Base-by-base conservation (phyloP, 2,329 filamentous ascomycete species). In the Fusarium continuum region DNA sequence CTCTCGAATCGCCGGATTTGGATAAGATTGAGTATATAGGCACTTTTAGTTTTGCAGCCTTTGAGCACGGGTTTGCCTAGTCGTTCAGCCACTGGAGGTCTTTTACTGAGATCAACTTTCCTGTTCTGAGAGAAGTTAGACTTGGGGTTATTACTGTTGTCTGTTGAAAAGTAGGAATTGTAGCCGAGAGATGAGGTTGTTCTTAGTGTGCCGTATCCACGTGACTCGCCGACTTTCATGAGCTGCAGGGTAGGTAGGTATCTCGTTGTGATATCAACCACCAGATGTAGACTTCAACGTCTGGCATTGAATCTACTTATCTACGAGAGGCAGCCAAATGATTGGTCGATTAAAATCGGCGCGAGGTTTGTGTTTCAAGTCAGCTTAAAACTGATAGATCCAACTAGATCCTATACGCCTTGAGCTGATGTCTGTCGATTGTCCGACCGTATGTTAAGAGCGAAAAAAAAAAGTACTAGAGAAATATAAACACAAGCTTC, bases 1-100 rank as follows among this genome's bases (percentile, higher is more conserved):
- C 25, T 31, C 20, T 23, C 35, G 45, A 19, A 20, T 55, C 57
- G 58, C 63, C 63, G 63, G 63, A 65, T 65, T 44, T 59, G 53
- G 63, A 36, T 45, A 65, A 65, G 62, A 38, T 52, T 63, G 51
- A 41, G 13, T 31, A 28, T 29, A 35, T 41, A 23, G 20, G 28
- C 38, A 43, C 20, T n/a, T 35, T 47, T 39, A 28, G 57, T 39
- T 46, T 38, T 45, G 13, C 28, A 63, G 41, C 22, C 29, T 66
- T 23, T 49, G 20, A 22, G 28, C 17, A 39, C 39, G 26, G 22
- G 20, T 9, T 36, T 29, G 20, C 36, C 50, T 48, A 36, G 53
- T 41, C 19, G 9, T 19, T 26, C 41, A 65, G 53, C 41, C 58
- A 60, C 29, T 5, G 29, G 14, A 14, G 10, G 14, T 26, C 2